Evolutionary conservation across 306 rosid species (phyloP).

Genomic region (Cyamopsis tetragonoloba): DNA sequence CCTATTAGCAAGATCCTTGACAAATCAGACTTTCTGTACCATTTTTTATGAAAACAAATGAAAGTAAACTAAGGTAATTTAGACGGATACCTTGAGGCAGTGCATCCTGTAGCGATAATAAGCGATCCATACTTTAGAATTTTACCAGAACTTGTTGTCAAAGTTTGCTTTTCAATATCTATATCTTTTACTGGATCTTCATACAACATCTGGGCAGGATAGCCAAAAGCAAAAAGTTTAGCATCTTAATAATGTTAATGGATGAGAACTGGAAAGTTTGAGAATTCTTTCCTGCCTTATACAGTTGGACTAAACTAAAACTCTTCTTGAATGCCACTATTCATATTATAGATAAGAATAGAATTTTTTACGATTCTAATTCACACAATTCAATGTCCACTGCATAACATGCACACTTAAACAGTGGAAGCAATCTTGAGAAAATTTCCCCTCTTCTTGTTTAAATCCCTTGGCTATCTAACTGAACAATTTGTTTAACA

Average conservation of each 20-base stretch:
- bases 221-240: constrained; percentile 15
- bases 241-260: not conserved
- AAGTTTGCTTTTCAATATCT: constrained; percentile 62
- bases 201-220: constrained; percentile 56
- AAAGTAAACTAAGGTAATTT: not conserved
- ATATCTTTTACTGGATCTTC: constrained; percentile 63
- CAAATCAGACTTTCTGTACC: constrained; percentile 22
- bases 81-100: constrained; percentile 69
- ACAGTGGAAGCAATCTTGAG: not conserved
- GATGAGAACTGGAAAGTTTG: not conserved
- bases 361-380: constrained; percentile 10
- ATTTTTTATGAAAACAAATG: not conserved
- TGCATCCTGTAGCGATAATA: constrained; percentile 77
- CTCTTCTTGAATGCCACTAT: not conserved
- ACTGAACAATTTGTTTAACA: not conserved
- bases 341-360: not conserved
- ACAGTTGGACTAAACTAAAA: not conserved
- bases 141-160: constrained; percentile 78
- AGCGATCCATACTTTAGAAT: constrained; percentile 81
- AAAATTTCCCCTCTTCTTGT: not conserved
- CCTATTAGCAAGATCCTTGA: constrained; percentile 40
- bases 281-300: not conserved
- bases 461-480: not conserved
- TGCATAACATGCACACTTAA: not conserved
- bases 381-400: constrained; percentile 1